Base-by-base conservation (phyloP, 805 yeast genomes). In the Pichia thaimueangensis region DNA sequence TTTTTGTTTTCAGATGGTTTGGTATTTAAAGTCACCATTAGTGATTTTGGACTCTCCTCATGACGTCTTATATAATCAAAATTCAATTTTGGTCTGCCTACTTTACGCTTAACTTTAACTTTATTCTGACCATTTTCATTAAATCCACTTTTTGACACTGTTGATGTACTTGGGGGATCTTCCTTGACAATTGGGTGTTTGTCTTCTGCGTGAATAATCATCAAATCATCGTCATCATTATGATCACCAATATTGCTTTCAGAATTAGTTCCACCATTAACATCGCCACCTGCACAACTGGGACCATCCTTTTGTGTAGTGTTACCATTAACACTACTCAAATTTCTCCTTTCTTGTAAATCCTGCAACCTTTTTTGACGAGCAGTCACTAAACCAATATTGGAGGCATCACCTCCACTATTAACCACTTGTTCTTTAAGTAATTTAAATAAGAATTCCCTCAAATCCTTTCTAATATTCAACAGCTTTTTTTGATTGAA, bases 401-500 rank as follows among this genome's bases (percentile, higher is more conserved):
- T 41, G 11, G 52, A 43, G 5, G 41, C 30, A 47, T 58, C 58
- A 10, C 52, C 57, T 3, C 62, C 62, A 2, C 35, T 30, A 10
- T 16, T 29, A 12, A 38, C 35, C 1, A 60, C 61, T 41, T 64
- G 67, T 7, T 48, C 35, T 37, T 48, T 55, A 28, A 64, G 47
- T 15, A 62, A 40, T 2, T 49, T 36, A 8, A 64, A 27, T 25
- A 64, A 39, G 6, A 35, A 37, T 3, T 49, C 49, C 22, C 68
- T 42, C 16, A 62, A 38, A 12, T 47, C 43, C 5, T 41, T 40
- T 42, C 68, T 45, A 13, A 61, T 37, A 16, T 43, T 44, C 31
- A 50, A 52, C 17, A 58, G 49, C 37, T 59, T 65, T 5, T 51
- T 50, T 7, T 51, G 49, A 32, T 50, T 40, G 41, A 63, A 64